Percentiles rank a stretch among this genome's conserved stretches.
phyloP scores from a whole-genome alignment of 73 alveolate species.

The Paramecium sonneborni region DNA sequence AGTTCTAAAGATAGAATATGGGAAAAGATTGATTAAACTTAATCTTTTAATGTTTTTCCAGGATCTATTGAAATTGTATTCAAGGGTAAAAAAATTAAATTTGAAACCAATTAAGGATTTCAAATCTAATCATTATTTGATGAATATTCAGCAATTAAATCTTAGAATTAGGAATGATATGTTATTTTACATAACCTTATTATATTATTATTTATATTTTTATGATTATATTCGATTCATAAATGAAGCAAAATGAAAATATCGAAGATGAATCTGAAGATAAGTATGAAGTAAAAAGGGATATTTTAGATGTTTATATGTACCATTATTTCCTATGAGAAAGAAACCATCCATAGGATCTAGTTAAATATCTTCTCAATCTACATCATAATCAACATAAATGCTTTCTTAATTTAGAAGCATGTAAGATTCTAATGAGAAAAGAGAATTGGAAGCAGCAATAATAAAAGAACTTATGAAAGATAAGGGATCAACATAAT shows the following conservation, averaged over 20 bases:
- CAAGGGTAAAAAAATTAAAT: background rate
- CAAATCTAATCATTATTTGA: conserved; percentile 18
- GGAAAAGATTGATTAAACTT: background rate
- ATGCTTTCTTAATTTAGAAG: background rate
- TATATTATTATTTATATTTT: background rate
- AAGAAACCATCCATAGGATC: conserved; percentile 14
- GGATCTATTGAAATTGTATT: background rate
- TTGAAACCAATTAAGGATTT: conserved; percentile 43
- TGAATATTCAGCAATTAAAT: conserved; percentile 21
- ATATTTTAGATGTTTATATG: background rate
- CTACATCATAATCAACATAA: conserved; percentile 16
- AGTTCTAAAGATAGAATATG: background rate
- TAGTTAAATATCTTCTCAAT: background rate
- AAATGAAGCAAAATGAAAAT: conserved; percentile 32
- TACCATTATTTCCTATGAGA: conserved; percentile 16
- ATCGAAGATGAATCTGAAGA: conserved; percentile 46
- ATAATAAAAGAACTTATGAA: background rate
- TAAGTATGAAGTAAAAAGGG: background rate
- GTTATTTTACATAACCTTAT: background rate
- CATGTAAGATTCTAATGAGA: background rate
- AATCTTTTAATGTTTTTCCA: background rate
- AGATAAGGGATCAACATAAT: background rate
- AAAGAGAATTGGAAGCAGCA: conserved; percentile 1
- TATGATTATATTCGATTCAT: conserved; percentile 22
- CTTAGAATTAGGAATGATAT: background rate